Base-by-base conservation (phyloP, 2,329 filamentous ascomycete genomes). In the Knoxdaviesia proteae region DNA sequence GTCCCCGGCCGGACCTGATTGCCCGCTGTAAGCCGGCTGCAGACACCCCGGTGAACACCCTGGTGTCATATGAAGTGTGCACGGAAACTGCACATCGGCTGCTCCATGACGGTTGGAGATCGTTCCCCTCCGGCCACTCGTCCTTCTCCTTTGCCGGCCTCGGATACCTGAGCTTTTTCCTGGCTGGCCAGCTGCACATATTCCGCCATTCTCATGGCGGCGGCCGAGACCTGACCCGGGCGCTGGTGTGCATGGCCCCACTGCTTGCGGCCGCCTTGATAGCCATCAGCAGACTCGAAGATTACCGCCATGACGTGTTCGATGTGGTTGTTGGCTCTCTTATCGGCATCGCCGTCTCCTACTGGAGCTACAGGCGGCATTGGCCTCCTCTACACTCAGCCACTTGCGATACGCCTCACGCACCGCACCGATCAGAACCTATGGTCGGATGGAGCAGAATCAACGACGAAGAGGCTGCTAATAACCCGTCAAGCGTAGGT, bases 91-190 rank as follows among this genome's bases (percentile, higher is more conserved):
- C 76, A 51, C 70, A 73, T 46, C 78, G 83, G 55, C 64, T 65
- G 1, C 67, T 92, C 4, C 79, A 90, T 48, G 84, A 92, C 51
- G 84, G 83, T 10, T 88, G 82, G 78, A 74, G 84, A 37, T 83
- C 77, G 29, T 92, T 90, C 51, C 84, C 84, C 1, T 81, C 75
- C 2, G 84, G 84, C 1, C 84, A 92, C 57, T 78, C 73, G 8
- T 82, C 77, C 46, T 87, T 87, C 54, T 69, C 80, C 1, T 92
- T 90, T 54, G 72, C 75, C 4, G 84, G 84, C 0, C 63, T 92
- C 7, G 82, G 83, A 3, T 90, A 82, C 53, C 60, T 86, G 11
- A 69, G 74, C 29, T 60, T 83, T 31, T 84, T 80, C 54, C 61
- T 84, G 32, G 74, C 77, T 1, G 79, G 79, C 4, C 76, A 80